phyloP scores from a whole-genome alignment of 2,329 filamentous ascomycete species.

The Pezicula rhizophila region DNA sequence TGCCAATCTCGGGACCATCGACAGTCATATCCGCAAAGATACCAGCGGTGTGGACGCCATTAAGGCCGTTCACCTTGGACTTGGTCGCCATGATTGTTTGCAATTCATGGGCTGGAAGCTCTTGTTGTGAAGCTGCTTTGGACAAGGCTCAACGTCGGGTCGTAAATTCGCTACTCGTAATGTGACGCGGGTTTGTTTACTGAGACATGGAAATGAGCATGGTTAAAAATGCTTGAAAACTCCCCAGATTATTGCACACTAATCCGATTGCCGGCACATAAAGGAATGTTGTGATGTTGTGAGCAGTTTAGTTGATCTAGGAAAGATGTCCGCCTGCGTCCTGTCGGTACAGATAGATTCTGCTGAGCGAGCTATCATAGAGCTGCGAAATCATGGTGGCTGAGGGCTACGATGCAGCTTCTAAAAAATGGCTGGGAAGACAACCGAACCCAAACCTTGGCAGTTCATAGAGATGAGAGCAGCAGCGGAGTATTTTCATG shows the following conservation, averaged over 20 bases:
- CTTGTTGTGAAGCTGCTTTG: constrained; percentile 6
- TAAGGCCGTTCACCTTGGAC: constrained; percentile 48
- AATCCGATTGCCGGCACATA: not conserved
- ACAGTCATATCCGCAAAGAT: constrained; percentile 93
- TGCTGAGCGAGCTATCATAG: not conserved
- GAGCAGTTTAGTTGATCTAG: not conserved
- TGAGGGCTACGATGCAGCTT: not conserved
- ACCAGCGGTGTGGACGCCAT: constrained; percentile 74
- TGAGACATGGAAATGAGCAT: constrained; percentile 20
- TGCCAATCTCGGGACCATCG: constrained; percentile 90
- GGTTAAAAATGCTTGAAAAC: constrained; percentile 2
- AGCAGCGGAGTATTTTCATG: not conserved
- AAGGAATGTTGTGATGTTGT: not conserved
- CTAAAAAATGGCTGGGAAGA: not conserved
- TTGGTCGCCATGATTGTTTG: constrained; percentile 41
- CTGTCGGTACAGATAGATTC: not conserved
- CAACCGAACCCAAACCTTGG: not conserved
- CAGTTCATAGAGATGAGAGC: not conserved
- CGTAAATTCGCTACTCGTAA: constrained; percentile 4
- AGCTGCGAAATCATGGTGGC: constrained; percentile 1
- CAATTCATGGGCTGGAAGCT: constrained; percentile 2
- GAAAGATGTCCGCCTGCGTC: not conserved
- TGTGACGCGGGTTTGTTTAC: constrained; percentile 4
- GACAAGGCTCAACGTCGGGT: constrained; percentile 10
- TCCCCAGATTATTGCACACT: not conserved